Conservation (phyloP, 192 early-diverging fungal genomes). For the Martensiomyces pterosporus region DNA sequence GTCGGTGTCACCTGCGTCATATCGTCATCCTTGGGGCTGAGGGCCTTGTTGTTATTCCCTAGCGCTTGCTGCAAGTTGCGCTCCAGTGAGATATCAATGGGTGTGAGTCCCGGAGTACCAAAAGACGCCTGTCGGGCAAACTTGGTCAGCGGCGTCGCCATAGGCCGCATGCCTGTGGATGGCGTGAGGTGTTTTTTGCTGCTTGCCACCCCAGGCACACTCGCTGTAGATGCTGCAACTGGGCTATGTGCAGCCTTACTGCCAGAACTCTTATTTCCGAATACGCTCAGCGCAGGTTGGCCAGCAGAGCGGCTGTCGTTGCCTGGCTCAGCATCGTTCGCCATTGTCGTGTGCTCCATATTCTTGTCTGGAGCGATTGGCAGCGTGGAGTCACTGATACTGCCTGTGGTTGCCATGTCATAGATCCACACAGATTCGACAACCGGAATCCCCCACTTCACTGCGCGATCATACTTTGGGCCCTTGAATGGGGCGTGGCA, state of each 20-base stretch:
- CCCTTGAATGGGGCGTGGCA: constrained; percentile 59
- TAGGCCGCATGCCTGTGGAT: neutral
- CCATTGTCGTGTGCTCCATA: no score
- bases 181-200: no score
- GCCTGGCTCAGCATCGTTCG: no score
- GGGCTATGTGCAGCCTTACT: no score
- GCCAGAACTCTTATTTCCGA: no score
- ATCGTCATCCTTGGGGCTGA: constrained; percentile 7
- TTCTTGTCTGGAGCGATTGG: no score
- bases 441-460: constrained; percentile 65
- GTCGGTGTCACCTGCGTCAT: constrained; percentile 35
- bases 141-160: constrained; percentile 12
- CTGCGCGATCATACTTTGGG: constrained; percentile 69
- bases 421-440: constrained; percentile 59
- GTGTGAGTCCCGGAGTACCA: constrained; percentile 38
- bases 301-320: no score
- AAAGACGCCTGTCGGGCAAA: neutral
- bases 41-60: constrained; percentile 19
- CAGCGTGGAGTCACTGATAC: no score
- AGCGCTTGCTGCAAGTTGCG: constrained; percentile 32
- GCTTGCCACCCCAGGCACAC: no score
- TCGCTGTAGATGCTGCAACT: no score
- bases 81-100: constrained; percentile 40
- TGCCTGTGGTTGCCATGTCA: constrained; percentile 10
- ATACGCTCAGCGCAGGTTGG: no score